These are phyloP conservation scores for Colletotrichum costaricense DNA, from an alignment of 2,329 filamentous ascomycete genomes.

Conservation along the genomic window DNA sequence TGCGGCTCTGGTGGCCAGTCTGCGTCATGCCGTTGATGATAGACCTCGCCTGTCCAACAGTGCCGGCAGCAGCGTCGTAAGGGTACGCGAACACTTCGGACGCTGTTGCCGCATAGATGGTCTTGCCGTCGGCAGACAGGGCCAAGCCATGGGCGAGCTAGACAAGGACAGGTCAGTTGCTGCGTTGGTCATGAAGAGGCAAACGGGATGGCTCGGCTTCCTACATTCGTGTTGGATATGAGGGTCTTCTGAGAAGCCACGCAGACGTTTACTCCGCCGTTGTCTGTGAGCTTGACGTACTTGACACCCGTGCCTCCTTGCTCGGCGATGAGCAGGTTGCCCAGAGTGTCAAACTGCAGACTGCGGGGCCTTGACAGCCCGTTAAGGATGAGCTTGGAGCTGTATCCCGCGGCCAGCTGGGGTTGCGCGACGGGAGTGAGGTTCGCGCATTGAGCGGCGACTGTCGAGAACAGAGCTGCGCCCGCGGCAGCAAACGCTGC, in stretches of 20 bases:
- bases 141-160: slow-evolving; percentile 69
- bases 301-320: slow-evolving; percentile 44
- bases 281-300: slow-evolving; percentile 47
- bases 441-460: slow-evolving; percentile 23
- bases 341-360: slow-evolving; percentile 48
- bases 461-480: slow-evolving; percentile 11
- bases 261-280: slow-evolving; percentile 43
- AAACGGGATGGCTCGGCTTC: not conserved
- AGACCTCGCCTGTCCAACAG: slow-evolving; percentile 62
- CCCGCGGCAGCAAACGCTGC: not conserved
- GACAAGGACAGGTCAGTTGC: not conserved
- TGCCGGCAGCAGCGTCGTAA: slow-evolving; percentile 67
- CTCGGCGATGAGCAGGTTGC: slow-evolving; percentile 51
- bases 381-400: slow-evolving; percentile 42
- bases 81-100: slow-evolving; percentile 71
- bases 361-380: slow-evolving; percentile 43
- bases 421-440: slow-evolving; percentile 30
- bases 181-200: not conserved
- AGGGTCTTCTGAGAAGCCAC: slow-evolving; percentile 42
- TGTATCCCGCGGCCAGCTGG: slow-evolving; percentile 40
- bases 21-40: slow-evolving; percentile 58
- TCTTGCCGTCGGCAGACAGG: slow-evolving; percentile 62
- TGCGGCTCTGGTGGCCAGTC: slow-evolving; percentile 71
- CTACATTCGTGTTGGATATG: slow-evolving; percentile 42
- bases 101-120: slow-evolving; percentile 67